A percentile compares a stretch with the other conserved stretches of the same genome.
These are phyloP conservation scores for Candida golubevii DNA, from an alignment of 805 yeast genomes.

Conservation along the genomic window DNA sequence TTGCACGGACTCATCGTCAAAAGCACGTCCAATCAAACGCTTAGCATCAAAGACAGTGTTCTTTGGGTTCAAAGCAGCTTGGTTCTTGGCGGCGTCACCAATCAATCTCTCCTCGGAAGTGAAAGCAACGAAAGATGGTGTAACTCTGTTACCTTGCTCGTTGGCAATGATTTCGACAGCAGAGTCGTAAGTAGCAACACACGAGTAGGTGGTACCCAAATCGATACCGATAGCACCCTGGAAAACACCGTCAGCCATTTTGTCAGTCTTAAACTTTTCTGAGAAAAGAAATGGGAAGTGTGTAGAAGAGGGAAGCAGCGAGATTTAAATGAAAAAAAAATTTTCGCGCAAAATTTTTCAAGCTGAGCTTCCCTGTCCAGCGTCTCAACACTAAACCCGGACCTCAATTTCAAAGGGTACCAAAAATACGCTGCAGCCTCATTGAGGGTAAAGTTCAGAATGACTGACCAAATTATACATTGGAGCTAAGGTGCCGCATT, in stretches of 20 bases:
- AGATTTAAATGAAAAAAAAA: constrained; percentile 17
- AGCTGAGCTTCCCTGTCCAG: constrained; percentile 8
- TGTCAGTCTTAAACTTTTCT: constrained; percentile 12
- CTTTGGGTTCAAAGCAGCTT: constrained; percentile 48
- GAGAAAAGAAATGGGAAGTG: constrained; percentile 12
- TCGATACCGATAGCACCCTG: constrained; percentile 46
- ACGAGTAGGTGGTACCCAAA: constrained; percentile 50
- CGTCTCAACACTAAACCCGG: constrained; percentile 4
- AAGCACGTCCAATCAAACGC: constrained; percentile 59
- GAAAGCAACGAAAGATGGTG: constrained; percentile 49
- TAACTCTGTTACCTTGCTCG: constrained; percentile 50
- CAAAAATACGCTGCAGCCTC: constrained; percentile 6
- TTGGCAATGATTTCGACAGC: constrained; percentile 49
- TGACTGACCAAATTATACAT: not conserved
- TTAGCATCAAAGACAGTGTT: constrained; percentile 49
- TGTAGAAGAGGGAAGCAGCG: constrained; percentile 12
- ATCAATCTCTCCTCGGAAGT: constrained; percentile 47
- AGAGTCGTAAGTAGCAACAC: constrained; percentile 48
- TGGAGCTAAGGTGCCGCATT: no score
- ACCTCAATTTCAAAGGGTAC: constrained; percentile 6
- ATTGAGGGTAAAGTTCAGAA: constrained; percentile 2
- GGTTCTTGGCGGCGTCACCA: constrained; percentile 50
- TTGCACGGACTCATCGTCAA: constrained; percentile 58
- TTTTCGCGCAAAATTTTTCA: constrained; percentile 17
- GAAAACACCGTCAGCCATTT: constrained; percentile 32